Conservation (phyloP, 1,284 basidiomycete species). For the Trametes sp. region DNA sequence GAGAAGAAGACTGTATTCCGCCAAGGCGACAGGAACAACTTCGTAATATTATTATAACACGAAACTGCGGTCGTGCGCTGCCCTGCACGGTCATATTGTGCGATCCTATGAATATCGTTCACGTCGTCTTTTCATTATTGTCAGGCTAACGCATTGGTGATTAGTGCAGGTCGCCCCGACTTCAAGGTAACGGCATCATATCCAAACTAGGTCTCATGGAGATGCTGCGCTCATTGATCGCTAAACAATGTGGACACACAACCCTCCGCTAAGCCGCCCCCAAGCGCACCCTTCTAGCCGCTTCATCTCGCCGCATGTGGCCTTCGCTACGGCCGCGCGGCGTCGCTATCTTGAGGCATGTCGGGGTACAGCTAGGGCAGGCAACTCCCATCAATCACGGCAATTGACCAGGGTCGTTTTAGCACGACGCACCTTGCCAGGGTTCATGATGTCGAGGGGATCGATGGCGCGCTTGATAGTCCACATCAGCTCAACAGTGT, state of each 20-base stretch:
- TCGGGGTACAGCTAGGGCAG: conserved; percentile 34
- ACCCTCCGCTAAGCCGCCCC: not conserved
- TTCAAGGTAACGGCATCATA: not conserved
- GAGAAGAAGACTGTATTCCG: conserved; percentile 66
- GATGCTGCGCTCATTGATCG: not conserved
- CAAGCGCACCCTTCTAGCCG: not conserved
- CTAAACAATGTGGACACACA: not conserved
- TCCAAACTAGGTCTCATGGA: not conserved
- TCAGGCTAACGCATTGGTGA: not conserved
- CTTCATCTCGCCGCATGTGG: not conserved
- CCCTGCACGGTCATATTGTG: no score
- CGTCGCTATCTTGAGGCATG: conserved; percentile 6
- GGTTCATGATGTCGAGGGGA: conserved; percentile 82
- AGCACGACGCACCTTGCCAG: conserved; percentile 75
- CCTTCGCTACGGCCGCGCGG: conserved; percentile 3
- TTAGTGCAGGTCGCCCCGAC: not conserved
- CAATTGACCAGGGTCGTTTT: no score
- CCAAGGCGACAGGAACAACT: conserved; percentile 82
- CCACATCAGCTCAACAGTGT: conserved; percentile 84
- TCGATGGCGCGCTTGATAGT: conserved; percentile 79
- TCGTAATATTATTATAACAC: conserved; percentile 61
- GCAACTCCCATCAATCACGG: not conserved
- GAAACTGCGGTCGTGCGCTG: no score
- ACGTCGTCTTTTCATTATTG: no score
- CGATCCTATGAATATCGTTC: no score